Conservation (phyloP, 2,329 filamentous ascomycete species). For the Fonsecaea pedrosoi region DNA sequence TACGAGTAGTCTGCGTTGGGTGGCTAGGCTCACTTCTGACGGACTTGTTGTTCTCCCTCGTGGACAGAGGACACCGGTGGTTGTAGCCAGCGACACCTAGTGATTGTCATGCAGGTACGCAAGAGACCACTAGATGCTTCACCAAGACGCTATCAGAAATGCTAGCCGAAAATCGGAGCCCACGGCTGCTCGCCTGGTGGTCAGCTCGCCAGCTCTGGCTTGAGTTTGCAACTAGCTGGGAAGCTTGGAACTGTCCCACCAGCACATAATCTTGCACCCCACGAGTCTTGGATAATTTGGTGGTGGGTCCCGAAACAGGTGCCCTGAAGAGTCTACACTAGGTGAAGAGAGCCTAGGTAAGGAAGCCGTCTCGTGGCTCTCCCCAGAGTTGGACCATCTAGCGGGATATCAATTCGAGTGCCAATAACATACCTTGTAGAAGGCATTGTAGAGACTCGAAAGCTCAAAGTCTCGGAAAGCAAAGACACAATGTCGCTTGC, state of each 20-base stretch:
- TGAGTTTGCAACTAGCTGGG: constrained; percentile 1
- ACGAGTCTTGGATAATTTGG: neutral
- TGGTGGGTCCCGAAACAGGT: neutral
- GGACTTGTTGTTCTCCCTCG: neutral
- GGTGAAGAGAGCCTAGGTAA: no score
- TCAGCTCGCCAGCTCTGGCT: neutral
- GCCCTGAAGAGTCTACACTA: neutral
- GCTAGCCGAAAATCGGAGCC: constrained; percentile 6
- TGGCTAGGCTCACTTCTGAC: neutral
- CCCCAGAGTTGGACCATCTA: neutral
- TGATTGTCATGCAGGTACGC: constrained; percentile 1
- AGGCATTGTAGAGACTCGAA: neutral
- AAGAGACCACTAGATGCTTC: neutral
- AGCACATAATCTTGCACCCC: neutral
- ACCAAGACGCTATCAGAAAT: constrained; percentile 2
- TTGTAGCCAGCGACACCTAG: neutral
- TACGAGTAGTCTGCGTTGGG: neutral
- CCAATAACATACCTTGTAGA: neutral
- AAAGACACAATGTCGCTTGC: neutral
- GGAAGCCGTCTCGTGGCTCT: neutral
- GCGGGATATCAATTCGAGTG: neutral
- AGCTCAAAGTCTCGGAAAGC: neutral
- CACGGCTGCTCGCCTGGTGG: constrained; percentile 5
- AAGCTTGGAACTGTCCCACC: neutral
- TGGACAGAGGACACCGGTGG: neutral